Conservation (phyloP, 305 asterid genomes). For the Solanum chacoense region DNA sequence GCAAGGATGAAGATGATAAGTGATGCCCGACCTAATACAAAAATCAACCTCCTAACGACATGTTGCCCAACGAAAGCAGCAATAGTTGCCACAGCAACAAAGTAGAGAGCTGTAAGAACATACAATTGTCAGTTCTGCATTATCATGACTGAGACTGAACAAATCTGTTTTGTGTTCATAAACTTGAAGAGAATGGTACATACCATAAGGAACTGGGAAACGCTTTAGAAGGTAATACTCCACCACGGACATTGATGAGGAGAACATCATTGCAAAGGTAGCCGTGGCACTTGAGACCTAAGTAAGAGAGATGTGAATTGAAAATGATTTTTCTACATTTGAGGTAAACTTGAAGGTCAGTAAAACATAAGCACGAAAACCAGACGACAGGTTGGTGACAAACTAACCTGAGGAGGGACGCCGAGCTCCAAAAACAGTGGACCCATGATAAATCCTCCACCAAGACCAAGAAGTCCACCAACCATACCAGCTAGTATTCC, state of each 20-base stretch:
- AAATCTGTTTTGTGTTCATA: neutral
- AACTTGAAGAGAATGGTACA: constrained; percentile 2
- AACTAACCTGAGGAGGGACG: constrained; percentile 80
- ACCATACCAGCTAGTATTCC: constrained; percentile 85
- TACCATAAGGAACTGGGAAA: constrained; percentile 91
- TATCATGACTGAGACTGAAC: neutral
- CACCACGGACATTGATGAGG: constrained; percentile 95
- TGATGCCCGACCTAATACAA: constrained; percentile 71
- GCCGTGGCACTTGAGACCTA: constrained; percentile 98
- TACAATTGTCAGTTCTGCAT: neutral
- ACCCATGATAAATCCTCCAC: constrained; percentile 98
- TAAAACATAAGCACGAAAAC: neutral
- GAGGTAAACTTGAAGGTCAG: neutral
- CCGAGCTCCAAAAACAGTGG: constrained; percentile 91
- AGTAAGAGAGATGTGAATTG: neutral
- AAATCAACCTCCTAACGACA: constrained; percentile 57
- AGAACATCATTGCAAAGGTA: constrained; percentile 94
- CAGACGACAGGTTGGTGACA: neutral
- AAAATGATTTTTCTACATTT: neutral
- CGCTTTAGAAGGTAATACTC: constrained; percentile 89
- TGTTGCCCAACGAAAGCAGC: constrained; percentile 92
- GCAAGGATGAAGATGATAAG: constrained; percentile 81
- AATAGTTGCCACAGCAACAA: constrained; percentile 50
- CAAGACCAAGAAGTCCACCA: constrained; percentile 96
- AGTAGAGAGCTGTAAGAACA: constrained; percentile 51